Evolutionary conservation across 1,284 basidiomycete genomes (phyloP).

Genomic region (Heterobasidion occidentale): DNA sequence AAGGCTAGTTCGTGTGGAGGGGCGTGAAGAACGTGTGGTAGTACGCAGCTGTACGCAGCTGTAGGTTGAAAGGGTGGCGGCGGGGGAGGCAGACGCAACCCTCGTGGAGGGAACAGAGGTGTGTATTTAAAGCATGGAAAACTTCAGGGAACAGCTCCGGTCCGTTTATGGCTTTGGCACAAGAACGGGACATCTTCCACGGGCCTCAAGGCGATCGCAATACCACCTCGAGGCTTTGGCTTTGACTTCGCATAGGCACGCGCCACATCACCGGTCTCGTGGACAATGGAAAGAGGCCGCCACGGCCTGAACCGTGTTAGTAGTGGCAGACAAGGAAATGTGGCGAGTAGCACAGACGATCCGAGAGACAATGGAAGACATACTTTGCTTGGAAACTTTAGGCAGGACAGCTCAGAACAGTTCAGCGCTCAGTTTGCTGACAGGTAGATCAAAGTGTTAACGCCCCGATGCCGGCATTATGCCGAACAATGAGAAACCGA

Average conservation of each 20-base stretch:
- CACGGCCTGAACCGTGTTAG: neutral
- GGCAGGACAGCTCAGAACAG: too few relatives aligned
- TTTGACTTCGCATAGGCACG: neutral
- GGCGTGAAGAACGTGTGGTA: constrained; percentile 9
- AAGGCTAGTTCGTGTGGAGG: neutral
- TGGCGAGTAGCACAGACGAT: too few relatives aligned
- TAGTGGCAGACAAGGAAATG: too few relatives aligned
- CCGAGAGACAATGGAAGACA: too few relatives aligned
- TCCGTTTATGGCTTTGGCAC: neutral
- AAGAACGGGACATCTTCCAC: neutral
- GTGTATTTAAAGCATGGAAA: constrained; percentile 5
- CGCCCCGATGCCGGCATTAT: too few relatives aligned
- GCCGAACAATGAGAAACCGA: too few relatives aligned
- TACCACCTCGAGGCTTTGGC: constrained; percentile 2
- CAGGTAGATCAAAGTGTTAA: too few relatives aligned
- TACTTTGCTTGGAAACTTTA: too few relatives aligned
- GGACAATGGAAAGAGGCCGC: neutral
- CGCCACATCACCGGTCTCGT: neutral
- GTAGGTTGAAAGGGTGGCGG: neutral
- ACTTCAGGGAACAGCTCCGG: neutral
- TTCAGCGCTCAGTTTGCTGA: too few relatives aligned
- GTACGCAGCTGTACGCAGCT: neutral
- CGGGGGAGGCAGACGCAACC: neutral
- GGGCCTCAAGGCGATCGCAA: neutral
- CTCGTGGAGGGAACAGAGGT: constrained; percentile 1